These are phyloP conservation scores for Fraxinus velutina DNA, from an alignment of 305 asterid species.

Conservation along the genomic window DNA sequence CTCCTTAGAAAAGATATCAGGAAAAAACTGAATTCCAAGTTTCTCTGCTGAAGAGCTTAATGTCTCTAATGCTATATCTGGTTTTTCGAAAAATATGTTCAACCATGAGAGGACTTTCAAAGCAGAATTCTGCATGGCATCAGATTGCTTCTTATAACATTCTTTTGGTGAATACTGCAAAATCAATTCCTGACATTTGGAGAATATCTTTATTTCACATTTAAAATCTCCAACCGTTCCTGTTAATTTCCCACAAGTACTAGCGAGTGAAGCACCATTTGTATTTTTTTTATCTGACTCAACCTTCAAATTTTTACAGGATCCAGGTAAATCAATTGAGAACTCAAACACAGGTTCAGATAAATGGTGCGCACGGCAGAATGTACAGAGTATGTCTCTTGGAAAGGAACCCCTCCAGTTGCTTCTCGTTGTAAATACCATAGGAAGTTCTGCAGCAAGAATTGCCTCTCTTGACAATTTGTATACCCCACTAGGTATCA, in stretches of 20 bases:
- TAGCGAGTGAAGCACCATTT: conserved; percentile 29
- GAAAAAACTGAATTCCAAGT: conserved; percentile 50
- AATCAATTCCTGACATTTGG: conserved; percentile 59
- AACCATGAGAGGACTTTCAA: conserved; percentile 75
- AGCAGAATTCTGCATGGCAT: conserved; percentile 65
- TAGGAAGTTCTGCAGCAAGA: conserved; percentile 74
- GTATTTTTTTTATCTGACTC: conserved; percentile 37
- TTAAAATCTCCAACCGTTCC: conserved; percentile 39
- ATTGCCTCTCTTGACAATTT: conserved; percentile 77
- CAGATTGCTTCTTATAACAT: conserved; percentile 61
- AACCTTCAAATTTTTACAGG: conserved; percentile 55
- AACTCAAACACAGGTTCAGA: conserved; percentile 71
- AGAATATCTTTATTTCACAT: conserved; percentile 59
- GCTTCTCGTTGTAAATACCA: conserved; percentile 54
- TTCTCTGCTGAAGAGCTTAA: conserved; percentile 48
- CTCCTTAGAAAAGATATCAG: conserved; percentile 41
- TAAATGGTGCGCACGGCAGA: conserved; percentile 75
- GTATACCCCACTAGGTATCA: conserved; percentile 78
- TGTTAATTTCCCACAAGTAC: conserved; percentile 27
- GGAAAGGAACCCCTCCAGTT: conserved; percentile 88
- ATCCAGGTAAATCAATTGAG: conserved; percentile 44
- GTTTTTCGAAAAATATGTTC: conserved; percentile 47
- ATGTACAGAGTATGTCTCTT: conserved; percentile 67
- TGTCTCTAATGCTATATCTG: conserved; percentile 40
- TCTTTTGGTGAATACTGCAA: conserved; percentile 65